Evolutionary conservation across 768 basidiomycete species (phyloP), one percentile per base, ranked within the genome.

Genomic region (Mycena kentingensis): DNA sequence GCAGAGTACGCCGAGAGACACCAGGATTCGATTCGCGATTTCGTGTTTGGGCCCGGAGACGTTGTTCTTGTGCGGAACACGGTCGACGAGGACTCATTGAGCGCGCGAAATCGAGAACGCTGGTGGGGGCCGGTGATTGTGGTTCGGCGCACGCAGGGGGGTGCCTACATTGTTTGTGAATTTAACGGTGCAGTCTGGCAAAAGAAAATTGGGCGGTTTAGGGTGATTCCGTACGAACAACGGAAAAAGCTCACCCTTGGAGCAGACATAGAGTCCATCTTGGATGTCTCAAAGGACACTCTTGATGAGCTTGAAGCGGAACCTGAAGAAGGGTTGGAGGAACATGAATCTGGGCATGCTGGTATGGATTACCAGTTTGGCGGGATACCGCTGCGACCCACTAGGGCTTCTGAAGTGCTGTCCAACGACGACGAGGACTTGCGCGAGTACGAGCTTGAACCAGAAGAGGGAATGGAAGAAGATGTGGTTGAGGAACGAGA

Each of bases 51-150:
- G 31, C 42, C 41, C 2, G 67, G 67, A 47, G 57, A 57, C 3
- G 49, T 70, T 1, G 64, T 71, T 0, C 45, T 70, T 0, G 51
- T 63, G 0, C 21, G 57, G 3, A 70, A 52, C n/a, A n/a, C n/a
- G n/a, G n/a, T n/a, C n/a, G n/a, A n/a, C n/a, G n/a, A n/a, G n/a
- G n/a, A n/a, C n/a, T 54, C 63, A 2, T 32, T 63, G 7, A 57
- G 57, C 31, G 21, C 45, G 0, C 63, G 64, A 31, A 54, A 58
- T 2, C 52, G 42, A 22, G 39, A 48, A 21, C 46, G 55, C 1
- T 68, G 66, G 42, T 52, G 62, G 29, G 66, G 65, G 19, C 67
- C 66, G 0, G 54, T 58, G 22, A 38, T 59, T 12, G 58, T 69
- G 5, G 51, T 63, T 4, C 13, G 54, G 15, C 35, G 54, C 2